A percentile compares a stretch with the other conserved stretches of the same genome.
Evolutionary conservation across 2,329 filamentous ascomycete species (phyloP).

Genomic region (Claviceps capensis): DNA sequence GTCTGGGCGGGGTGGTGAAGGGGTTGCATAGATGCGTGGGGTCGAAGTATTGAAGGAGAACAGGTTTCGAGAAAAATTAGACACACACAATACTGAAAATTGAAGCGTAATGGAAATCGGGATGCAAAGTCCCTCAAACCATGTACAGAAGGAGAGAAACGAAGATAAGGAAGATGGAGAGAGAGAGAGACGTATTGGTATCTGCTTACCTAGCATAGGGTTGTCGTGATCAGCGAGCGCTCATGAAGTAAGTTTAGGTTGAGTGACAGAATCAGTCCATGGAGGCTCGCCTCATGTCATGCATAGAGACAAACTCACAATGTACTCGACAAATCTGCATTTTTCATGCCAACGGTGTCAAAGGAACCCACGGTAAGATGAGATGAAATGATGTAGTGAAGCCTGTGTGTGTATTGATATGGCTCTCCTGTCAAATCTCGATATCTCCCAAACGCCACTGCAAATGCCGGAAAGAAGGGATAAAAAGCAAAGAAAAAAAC

Average conservation of each 20-base stretch:
- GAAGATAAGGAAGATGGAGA: not conserved
- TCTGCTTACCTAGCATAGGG: not conserved
- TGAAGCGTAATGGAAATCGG: no score
- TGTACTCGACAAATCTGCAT: no score
- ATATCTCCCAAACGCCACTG: constrained; percentile 1
- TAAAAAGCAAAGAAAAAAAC: not conserved
- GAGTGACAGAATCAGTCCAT: no score
- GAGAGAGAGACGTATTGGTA: not conserved
- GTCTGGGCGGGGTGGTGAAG: constrained; percentile 34
- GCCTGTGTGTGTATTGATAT: not conserved
- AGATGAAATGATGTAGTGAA: not conserved
- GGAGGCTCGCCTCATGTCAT: no score
- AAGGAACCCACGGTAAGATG: not conserved
- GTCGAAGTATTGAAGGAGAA: constrained; percentile 20
- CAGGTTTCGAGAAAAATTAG: not conserved
- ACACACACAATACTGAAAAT: no score
- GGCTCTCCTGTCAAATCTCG: not conserved
- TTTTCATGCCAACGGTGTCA: not conserved
- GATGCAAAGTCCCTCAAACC: no score
- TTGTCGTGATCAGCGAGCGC: not conserved
- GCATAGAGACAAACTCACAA: no score
- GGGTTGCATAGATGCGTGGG: constrained; percentile 37
- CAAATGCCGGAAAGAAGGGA: not conserved
- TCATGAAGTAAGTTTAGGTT: not conserved
- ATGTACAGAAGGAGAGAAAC: not conserved